Evolutionary conservation across 768 basidiomycete species (phyloP).

Genomic region (Auricularia heimuer): DNA sequence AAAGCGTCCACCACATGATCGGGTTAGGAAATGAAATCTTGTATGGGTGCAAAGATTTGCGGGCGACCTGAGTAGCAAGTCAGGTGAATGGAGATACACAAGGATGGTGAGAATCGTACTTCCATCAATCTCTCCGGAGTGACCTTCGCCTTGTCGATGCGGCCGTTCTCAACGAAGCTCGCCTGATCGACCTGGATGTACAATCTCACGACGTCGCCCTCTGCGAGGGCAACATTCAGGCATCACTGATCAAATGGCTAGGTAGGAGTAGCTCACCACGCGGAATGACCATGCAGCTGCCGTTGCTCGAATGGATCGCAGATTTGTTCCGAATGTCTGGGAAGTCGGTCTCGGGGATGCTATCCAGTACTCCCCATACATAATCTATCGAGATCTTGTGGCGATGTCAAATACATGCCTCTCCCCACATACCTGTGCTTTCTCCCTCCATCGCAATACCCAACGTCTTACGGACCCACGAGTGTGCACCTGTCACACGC

Average conservation of each 20-base stretch:
- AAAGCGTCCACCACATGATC: constrained; percentile 67
- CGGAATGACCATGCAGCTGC: constrained; percentile 67
- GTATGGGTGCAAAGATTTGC: constrained; percentile 49
- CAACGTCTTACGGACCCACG: constrained; percentile 66
- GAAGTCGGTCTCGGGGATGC: constrained; percentile 60
- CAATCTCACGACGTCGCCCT: constrained; percentile 55
- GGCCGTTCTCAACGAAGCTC: constrained; percentile 36
- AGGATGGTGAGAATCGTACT: constrained; percentile 19
- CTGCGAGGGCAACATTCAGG: constrained; percentile 12
- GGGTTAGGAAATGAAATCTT: constrained; percentile 35
- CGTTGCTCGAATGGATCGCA: constrained; percentile 58
- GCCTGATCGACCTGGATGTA: constrained; percentile 57
- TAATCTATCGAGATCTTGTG: constrained; percentile 31
- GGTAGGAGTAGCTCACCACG: constrained; percentile 23
- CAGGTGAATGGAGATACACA: too few species aligned
- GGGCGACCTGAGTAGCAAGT: constrained; percentile 34
- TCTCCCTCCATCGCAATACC: constrained; percentile 69
- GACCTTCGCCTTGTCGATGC: constrained; percentile 45
- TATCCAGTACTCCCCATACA: constrained; percentile 80
- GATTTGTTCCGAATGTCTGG: constrained; percentile 62
- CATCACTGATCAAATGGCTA: not conserved
- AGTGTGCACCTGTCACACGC: constrained; percentile 52
- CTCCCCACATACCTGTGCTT: constrained; percentile 32
- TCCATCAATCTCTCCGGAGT: constrained; percentile 43
- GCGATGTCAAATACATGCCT: not conserved